Evolutionary conservation across 2,329 filamentous ascomycete genomes (phyloP), one percentile per base, ranked within the genome.

Genomic region (Fusarium pilosicola): DNA sequence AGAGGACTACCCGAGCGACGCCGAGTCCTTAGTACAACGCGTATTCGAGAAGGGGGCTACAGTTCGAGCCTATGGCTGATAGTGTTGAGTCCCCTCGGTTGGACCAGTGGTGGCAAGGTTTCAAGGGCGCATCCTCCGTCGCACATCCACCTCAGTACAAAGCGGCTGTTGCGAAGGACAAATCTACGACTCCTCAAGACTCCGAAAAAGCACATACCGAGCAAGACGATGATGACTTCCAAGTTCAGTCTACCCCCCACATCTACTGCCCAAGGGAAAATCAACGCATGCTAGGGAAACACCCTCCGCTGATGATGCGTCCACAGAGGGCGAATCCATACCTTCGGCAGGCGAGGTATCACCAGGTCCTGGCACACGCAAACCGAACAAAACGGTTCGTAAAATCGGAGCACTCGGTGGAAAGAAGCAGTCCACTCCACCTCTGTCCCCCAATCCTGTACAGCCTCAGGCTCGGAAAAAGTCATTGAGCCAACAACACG

Each of bases 61-160:
- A 74, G 11, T 80, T 77, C 62, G 73, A 76, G 24, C 70, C 77
- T 7, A 73, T 79, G 6, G 56, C 80, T 20, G 79, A 81, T 15
- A 65, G 83, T 17, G 74, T 78, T 6, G 78, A 80, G 22, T 82
- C 82, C 6, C 74, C 79, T 20, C 78, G 75, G 7, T 75, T 88
- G 14, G 83, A 87, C 70, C 79, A 81, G 51, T 90, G 88, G 88
- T 89, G 87, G 87, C 81, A 76, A 26, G 80, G 80, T 44, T 82
- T 89, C 34, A 75, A 77, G 51, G 80, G 80, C 4, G 79, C 78
- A 30, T 76, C 77, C 18, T 79, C 75, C 38, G 58, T 69, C 13
- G 59, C 71, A 34, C 72, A 74, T 24, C 75, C 68, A 52, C 71
- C 68, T 30, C 74, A 76, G 51, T 22, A 48, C 15, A 68, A 71